Conservation (phyloP, 2,329 filamentous ascomycete genomes). For the Endoconidiophora laricicola region DNA sequence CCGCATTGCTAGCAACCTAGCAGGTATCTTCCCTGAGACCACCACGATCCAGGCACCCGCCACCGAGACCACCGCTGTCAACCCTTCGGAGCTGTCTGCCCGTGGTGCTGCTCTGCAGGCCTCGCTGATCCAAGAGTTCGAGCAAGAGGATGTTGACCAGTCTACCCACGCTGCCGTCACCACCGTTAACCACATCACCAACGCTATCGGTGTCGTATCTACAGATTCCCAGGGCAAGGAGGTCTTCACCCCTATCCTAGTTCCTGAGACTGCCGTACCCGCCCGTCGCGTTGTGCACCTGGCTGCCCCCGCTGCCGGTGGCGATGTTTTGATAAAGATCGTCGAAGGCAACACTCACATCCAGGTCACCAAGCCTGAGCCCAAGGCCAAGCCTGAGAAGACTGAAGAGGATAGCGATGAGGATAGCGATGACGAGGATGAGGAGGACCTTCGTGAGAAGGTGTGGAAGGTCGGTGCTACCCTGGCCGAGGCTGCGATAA, state of each 20-base stretch:
- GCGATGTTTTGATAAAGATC: constrained; percentile 75
- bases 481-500: constrained; percentile 73
- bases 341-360: constrained; percentile 82
- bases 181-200: constrained; percentile 75
- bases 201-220: constrained; percentile 74
- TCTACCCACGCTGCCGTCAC: constrained; percentile 91
- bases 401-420: constrained; percentile 40
- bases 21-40: constrained; percentile 61
- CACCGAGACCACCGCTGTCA: constrained; percentile 61
- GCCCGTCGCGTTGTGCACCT: constrained; percentile 74
- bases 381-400: constrained; percentile 56
- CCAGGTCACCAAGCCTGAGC: constrained; percentile 78
- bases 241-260: constrained; percentile 65
- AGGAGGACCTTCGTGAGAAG: constrained; percentile 77
- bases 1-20: constrained; percentile 70
- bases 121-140: constrained; percentile 85
- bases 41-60: constrained; percentile 71
- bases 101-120: constrained; percentile 92
- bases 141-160: constrained; percentile 84
- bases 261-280: constrained; percentile 75
- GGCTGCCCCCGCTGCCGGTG: constrained; percentile 58
- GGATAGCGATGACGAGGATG: constrained; percentile 56
- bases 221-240: constrained; percentile 42
- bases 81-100: constrained; percentile 79
- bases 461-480: constrained; percentile 75